Conservation (phyloP, 768 basidiomycete species). For the Pleurotus ostreatus region DNA sequence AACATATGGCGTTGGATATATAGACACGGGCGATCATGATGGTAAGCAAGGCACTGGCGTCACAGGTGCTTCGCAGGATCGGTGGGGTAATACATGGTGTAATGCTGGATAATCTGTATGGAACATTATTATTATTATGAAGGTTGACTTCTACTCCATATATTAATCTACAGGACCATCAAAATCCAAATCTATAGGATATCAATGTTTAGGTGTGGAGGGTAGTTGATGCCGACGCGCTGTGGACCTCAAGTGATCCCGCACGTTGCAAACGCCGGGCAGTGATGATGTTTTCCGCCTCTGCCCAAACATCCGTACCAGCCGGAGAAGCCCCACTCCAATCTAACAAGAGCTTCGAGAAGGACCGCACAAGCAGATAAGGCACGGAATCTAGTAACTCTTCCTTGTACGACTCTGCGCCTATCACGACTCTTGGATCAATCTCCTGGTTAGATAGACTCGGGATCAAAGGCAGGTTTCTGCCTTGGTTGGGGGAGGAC, state of each 20-base stretch:
- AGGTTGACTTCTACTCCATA: too few species aligned
- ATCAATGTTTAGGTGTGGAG: too few species aligned
- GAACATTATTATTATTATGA: background rate
- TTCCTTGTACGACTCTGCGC: background rate
- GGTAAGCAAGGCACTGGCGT: slow-evolving; percentile 45
- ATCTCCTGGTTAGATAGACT: background rate
- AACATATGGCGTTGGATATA: slow-evolving; percentile 76
- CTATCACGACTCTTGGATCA: background rate
- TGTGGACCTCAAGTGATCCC: too few species aligned
- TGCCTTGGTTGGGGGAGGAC: background rate
- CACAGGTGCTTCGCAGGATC: slow-evolving; percentile 56
- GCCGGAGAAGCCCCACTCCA: slow-evolving; percentile 1
- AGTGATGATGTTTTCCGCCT: background rate
- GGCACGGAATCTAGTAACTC: background rate
- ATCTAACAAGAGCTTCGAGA: background rate
- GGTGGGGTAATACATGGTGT: slow-evolving; percentile 79
- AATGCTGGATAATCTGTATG: slow-evolving; percentile 28
- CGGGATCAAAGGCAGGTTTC: too few species aligned
- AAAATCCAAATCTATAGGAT: too few species aligned
- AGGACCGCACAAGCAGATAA: background rate
- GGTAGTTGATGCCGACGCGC: too few species aligned
- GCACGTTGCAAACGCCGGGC: background rate
- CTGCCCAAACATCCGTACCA: background rate
- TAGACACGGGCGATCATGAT: slow-evolving; percentile 47
- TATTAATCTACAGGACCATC: too few species aligned